Conservation (phyloP, 2,329 filamentous ascomycete genomes). For the Verticillium nonalfalfae region DNA sequence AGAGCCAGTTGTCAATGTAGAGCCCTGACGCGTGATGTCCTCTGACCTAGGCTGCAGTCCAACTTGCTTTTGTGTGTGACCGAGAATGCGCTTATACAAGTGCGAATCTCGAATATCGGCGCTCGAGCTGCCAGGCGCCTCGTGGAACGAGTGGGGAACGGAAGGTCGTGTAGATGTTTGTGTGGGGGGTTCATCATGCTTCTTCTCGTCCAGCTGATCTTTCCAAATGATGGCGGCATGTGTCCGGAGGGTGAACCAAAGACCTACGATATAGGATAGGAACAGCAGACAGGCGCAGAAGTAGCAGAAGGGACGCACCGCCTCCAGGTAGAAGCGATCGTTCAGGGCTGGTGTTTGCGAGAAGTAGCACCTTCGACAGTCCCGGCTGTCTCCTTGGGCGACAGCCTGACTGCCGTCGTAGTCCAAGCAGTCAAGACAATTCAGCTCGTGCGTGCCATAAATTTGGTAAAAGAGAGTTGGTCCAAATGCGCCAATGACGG, state of each 20-base stretch:
- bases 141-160: slow-evolving; percentile 30
- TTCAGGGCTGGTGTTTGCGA: slow-evolving; percentile 77
- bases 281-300: slow-evolving; percentile 81
- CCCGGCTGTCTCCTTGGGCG: slow-evolving; percentile 37
- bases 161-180: slow-evolving; percentile 24
- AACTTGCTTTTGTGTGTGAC: slow-evolving; percentile 80
- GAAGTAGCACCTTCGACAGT: slow-evolving; percentile 93
- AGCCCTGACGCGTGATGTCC: slow-evolving; percentile 31
- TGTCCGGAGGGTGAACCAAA: slow-evolving; percentile 92
- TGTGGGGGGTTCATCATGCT: slow-evolving; percentile 43
- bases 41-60: slow-evolving; percentile 57
- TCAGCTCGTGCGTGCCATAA: slow-evolving; percentile 94
- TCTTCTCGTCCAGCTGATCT: slow-evolving; percentile 73
- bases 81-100: slow-evolving; percentile 88
- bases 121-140: slow-evolving; percentile 38
- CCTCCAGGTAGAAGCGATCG: slow-evolving; percentile 83
- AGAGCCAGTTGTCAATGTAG: slow-evolving; percentile 23
- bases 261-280: slow-evolving; percentile 84
- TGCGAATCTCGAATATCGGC: slow-evolving; percentile 77
- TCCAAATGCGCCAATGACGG: slow-evolving; percentile 89
- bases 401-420: slow-evolving; percentile 24
- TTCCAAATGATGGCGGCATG: slow-evolving; percentile 98
- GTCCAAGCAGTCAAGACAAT: slow-evolving; percentile 63
- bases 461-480: slow-evolving; percentile 98
- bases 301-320: slow-evolving; percentile 90